Base-by-base conservation (phyloP, 306 rosid genomes). In the Abrus precatorius region DNA sequence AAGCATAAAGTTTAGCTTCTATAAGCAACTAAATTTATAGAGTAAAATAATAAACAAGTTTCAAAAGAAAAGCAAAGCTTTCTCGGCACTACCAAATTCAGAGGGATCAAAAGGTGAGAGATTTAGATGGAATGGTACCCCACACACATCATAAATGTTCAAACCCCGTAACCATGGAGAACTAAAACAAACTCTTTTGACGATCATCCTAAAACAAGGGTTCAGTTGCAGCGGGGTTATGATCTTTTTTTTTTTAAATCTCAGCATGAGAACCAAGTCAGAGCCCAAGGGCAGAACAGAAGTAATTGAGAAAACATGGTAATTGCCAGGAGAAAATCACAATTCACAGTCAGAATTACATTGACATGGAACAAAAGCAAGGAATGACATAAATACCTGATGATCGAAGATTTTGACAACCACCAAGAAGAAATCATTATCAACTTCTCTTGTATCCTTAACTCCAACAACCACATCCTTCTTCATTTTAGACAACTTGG, bases 341-440 rank as follows among this genome's bases (percentile, higher is more conserved):
- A 61, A 72, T 56, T 34, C 50, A 33, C 48, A 40, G 41, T 12
- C 1, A 47, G 48, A 65, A 6, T 41, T 5, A 73, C 47, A 77
- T 0, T 10, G 2, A 14, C 6, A 70, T 8, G 20, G 7, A n/a
- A 1, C 6, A 32, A 9, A 59, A n/a, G 57, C 34, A 81, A 44
- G 10, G 13, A 43, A 72, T 14, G 10, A 5, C 34, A 50, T 5
- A 71, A 68, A 41, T 76, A 93, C 99, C 99, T 93, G 97, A 82
- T 96, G 99, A 77, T 96, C 97, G 9, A 59, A 74, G 43, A 96
- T 96, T 86, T 90, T 93, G 14, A 96, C 99, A 11, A 96, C 93
- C 36, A 92, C 99, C 88, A 96, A 85, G 92, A 96, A 96, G 82
- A 96, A 96, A 87, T 96, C 99, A 87, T 93, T 96, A 69, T 93